These are phyloP conservation scores for Zymoseptoria crescenta DNA, from an alignment of 2,329 filamentous ascomycete species.

Conservation along the genomic window DNA sequence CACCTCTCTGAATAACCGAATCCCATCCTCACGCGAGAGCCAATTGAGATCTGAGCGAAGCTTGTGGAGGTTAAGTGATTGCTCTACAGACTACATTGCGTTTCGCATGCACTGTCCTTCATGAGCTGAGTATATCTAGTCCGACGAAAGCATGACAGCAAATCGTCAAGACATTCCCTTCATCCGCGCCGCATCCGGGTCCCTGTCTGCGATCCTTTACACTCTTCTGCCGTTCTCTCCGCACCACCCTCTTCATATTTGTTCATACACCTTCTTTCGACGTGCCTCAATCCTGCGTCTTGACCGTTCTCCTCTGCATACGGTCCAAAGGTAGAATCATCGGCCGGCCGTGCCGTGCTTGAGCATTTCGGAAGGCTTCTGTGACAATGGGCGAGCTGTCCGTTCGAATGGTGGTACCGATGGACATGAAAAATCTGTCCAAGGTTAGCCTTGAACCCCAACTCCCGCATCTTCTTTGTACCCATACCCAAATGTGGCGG, in stretches of 20 bases:
- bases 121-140: neutral
- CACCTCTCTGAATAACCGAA: neutral
- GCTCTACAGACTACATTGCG: neutral
- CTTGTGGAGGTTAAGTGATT: neutral
- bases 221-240: neutral
- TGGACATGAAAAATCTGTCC: constrained; percentile 88
- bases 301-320: constrained; percentile 10
- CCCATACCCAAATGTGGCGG: constrained; percentile 85
- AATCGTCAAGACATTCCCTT: neutral
- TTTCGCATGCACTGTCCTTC: neutral
- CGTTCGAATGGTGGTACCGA: constrained; percentile 90
- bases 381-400: constrained; percentile 71
- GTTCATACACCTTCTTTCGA: neutral
- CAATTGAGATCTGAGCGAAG: neutral
- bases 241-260: neutral
- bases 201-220: neutral
- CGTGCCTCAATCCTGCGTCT: constrained; percentile 3
- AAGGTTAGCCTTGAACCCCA: neutral
- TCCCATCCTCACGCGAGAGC: neutral
- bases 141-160: neutral
- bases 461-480: neutral
- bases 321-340: constrained; percentile 54
- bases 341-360: constrained; percentile 52
- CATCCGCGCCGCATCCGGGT: neutral
- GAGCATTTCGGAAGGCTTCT: constrained; percentile 67